Evolutionary conservation across 2,329 filamentous ascomycete species (phyloP), one percentile per base, ranked within the genome.

Genomic region (Fusarium cicatricum): DNA sequence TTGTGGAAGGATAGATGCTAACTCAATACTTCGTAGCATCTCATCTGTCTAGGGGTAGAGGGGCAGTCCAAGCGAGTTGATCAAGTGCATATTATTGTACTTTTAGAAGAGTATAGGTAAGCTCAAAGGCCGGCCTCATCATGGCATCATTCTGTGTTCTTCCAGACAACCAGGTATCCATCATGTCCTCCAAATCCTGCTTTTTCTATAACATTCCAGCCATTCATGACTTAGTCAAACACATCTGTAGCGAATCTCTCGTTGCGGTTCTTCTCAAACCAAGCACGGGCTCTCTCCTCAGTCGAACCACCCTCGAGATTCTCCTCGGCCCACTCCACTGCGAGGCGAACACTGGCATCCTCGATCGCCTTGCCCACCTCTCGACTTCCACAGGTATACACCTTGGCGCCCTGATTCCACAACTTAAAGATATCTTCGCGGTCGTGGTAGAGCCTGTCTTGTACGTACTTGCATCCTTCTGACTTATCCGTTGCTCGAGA

Each of bases 361-460:
- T 77, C 75, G 14, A 85, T 74, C 0, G 74, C 81, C 45, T 79
- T 77, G 15, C 80, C 81, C 1, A 86, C 74, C 12, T 74, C 75
- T 5, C 77, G 75, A 37, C 83, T 85, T 4, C 89, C 89, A 68
- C 89, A 91, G 2, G 90, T 81, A 65, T 84, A 91, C 1, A 89
- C 73, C 65, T 82, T 82, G 0, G 86, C 80, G 4, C 77, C 80
- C 9, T 68, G 58, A 5, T 71, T 54, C 78, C 78, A 82, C 16
- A 80, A 66, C 17, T 70, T 60, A 12, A 67, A 56, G 3, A 80
- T 58, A 33, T 77, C 73, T 2, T 73, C 67, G 6, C 70, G 61
- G 47, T 79, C 72, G 4, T 67, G 70, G 10, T 64, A 70, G 45
- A 83, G 52, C 6, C 76, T 67, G 39, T 83, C 75, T 70, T 82